Conservation (phyloP, 1,139 yeast genomes). For the Blastobotrys persicus region DNA sequence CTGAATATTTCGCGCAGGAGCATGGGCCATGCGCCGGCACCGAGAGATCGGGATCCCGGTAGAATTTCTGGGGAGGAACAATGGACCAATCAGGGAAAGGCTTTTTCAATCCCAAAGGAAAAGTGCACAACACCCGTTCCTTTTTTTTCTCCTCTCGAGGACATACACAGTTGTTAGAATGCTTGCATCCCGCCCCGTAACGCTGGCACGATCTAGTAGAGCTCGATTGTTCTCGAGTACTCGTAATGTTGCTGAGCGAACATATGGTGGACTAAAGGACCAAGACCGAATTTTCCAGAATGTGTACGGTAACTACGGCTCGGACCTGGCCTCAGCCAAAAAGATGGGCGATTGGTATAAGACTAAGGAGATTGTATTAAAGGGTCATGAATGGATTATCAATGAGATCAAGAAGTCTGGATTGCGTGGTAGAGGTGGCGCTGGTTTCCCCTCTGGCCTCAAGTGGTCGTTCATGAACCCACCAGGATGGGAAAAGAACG, state of each 20-base stretch:
- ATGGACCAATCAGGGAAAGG: conserved; percentile 8
- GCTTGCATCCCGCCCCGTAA: conserved; percentile 4
- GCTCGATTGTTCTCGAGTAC: conserved; percentile 16
- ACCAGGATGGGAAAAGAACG: conserved; percentile 88
- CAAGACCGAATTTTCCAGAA: conserved; percentile 85
- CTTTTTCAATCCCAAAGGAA: conserved; percentile 3
- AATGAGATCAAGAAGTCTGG: conserved; percentile 83
- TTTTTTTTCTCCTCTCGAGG: background rate
- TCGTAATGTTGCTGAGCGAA: conserved; percentile 42
- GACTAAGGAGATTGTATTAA: conserved; percentile 76
- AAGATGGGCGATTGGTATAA: conserved; percentile 89
- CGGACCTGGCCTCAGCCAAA: conserved; percentile 68
- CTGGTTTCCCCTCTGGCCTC: conserved; percentile 87
- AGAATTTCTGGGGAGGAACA: background rate
- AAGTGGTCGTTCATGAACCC: conserved; percentile 95
- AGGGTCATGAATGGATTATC: conserved; percentile 86
- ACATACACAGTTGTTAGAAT: background rate
- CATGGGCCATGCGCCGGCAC: background rate
- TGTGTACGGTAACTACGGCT: conserved; percentile 70
- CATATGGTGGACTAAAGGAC: conserved; percentile 77
- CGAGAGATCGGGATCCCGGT: background rate
- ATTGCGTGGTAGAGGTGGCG: conserved; percentile 89
- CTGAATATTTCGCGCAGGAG: no score
- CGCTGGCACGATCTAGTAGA: conserved; percentile 2
- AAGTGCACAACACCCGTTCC: background rate